Evolutionary conservation across 2,329 filamentous ascomycete species (phyloP), one percentile per base, ranked within the genome.

Genomic region (Xylariales sp.): DNA sequence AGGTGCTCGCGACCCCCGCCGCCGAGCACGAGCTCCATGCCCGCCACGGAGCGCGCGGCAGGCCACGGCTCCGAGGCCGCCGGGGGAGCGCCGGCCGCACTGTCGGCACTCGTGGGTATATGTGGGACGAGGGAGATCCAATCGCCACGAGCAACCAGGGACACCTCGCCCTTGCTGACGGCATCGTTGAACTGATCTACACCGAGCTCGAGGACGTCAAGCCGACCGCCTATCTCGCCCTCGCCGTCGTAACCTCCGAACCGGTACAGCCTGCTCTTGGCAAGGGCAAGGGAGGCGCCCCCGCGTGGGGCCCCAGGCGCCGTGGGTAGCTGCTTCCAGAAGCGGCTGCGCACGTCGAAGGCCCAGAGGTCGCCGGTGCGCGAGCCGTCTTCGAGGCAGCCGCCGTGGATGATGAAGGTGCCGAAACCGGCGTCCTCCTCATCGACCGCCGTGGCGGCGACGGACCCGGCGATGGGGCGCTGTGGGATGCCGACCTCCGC

Each of bases 161-260:
- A 63, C 15, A 75, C 62, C 48, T 81, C 76, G 20, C 67, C 69
- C 31, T 57, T 61, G 30, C 62, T 63, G 23, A 62, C 60, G 43
- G 60, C 62, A 51, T 78, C 75, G 44, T 74, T 65, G 48, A 77
- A 76, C 19, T 65, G 65, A 48, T 76, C 74, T n/a, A 81, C 61
- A 14, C 62, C 69, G 8, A 83, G 67, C 38, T 74, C 69, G 14
- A 83, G 55, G 41, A 84, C 73, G 53, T 94, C 87, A 11, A 95
- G 54, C 41, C 73, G 70, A 0, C 85, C 87, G 13, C 87, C 87
- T 33, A 86, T 67, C 52, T 90, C 84, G 0, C 54, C 65, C 30
- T 71, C 66, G 1, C 85, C 87, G 56, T 91, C 85, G 50, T 83
- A 91, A 0, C 88, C 88, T 44, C 88, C 86, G 66, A 88, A 90